Evolutionary conservation across 2,329 filamentous ascomycete genomes (phyloP).

Genomic region (Dactylonectria estremocensis): DNA sequence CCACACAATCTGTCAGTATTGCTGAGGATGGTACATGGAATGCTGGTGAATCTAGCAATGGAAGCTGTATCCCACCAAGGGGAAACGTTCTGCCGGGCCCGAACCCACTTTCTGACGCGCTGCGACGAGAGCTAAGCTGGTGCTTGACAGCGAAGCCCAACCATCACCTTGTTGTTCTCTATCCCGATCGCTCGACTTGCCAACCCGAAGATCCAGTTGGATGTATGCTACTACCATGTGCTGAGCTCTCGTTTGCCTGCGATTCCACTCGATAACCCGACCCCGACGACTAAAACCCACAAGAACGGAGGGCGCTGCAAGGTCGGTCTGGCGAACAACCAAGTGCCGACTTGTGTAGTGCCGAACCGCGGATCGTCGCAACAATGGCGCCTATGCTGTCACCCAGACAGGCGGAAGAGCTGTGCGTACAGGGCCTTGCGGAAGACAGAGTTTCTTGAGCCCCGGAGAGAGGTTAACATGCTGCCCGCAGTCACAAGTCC

Average conservation of each 20-base stretch:
- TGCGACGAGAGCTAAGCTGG: conserved; percentile 26
- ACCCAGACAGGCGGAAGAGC: conserved; percentile 87
- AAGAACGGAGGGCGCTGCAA: conserved; percentile 26
- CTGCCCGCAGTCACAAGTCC: conserved; percentile 82
- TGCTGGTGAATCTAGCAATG: background rate
- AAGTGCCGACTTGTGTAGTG: conserved; percentile 25
- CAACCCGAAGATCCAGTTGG: background rate
- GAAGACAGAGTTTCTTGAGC: conserved; percentile 23
- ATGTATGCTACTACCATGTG: conserved; percentile 12
- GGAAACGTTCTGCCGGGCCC: conserved; percentile 30
- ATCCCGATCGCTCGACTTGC: conserved; percentile 16
- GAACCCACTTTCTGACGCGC: conserved; percentile 30
- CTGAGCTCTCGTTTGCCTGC: conserved; percentile 11
- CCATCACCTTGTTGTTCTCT: conserved; percentile 17
- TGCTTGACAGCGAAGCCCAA: conserved; percentile 30
- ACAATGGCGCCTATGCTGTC: conserved; percentile 83
- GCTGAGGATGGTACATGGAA: conserved; percentile 10
- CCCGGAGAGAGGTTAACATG: conserved; percentile 37
- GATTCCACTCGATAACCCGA: conserved; percentile 1
- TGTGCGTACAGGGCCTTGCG: conserved; percentile 71
- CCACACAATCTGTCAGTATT: background rate
- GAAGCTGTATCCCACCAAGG: conserved; percentile 19
- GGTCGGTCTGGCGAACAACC: conserved; percentile 26
- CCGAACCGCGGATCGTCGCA: conserved; percentile 22
- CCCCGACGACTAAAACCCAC: conserved; percentile 6